Evolutionary conservation across 306 rosid species (phyloP).

Genomic region (Lablab purpureus): DNA sequence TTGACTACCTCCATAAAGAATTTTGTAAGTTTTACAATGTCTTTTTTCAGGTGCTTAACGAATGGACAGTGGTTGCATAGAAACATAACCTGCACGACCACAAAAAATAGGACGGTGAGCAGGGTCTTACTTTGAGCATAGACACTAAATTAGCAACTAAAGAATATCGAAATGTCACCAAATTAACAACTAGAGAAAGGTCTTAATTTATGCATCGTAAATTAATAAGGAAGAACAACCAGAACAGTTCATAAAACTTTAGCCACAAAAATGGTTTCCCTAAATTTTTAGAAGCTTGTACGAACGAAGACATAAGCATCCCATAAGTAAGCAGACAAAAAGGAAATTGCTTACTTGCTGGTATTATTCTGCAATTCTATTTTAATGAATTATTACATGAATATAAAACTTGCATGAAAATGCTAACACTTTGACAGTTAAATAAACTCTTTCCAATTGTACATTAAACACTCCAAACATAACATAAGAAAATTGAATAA

Average conservation of each 20-base stretch:
- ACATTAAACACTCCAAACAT: background rate
- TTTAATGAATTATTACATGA: constrained; percentile 11
- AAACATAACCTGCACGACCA: constrained; percentile 88
- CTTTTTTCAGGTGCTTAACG: constrained; percentile 82
- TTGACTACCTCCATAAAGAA: constrained; percentile 79
- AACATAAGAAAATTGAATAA: constrained; percentile 14
- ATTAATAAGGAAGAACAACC: constrained; percentile 13
- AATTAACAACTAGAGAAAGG: constrained; percentile 22
- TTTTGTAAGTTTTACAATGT: constrained; percentile 75
- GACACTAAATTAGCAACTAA: no score
- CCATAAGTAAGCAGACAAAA: constrained; percentile 11
- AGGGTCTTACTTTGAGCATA: background rate
- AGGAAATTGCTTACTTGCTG: background rate
- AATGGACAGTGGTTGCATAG: constrained; percentile 97
- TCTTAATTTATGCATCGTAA: constrained; percentile 24
- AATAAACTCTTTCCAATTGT: background rate
- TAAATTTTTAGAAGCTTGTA: constrained; percentile 1
- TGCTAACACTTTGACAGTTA: background rate
- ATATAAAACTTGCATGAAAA: constrained; percentile 26
- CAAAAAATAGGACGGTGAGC: constrained; percentile 19
- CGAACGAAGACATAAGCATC: constrained; percentile 6
- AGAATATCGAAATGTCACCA: background rate
- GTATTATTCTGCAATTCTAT: constrained; percentile 15
- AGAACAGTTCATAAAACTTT: constrained; percentile 22
- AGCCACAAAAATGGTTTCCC: constrained; percentile 19